phyloP scores from a whole-genome alignment of 163 green algal species.

The Trebouxiophyceae sp. region DNA sequence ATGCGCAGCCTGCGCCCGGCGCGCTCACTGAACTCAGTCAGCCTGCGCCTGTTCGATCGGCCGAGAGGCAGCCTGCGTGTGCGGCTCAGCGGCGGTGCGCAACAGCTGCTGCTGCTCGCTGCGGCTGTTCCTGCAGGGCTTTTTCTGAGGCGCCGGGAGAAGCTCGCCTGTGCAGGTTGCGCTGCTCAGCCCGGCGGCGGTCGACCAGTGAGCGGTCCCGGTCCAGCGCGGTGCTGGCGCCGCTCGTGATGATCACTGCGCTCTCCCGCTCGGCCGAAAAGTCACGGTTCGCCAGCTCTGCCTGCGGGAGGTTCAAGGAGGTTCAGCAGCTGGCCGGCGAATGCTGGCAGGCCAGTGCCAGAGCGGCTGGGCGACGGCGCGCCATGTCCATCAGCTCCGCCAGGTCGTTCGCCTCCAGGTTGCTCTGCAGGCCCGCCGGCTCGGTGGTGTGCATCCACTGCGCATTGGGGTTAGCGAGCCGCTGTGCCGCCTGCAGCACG shows the following conservation, averaged over 20 bases:
- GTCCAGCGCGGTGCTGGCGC: conserved; percentile 20
- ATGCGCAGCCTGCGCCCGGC: conserved; percentile 40
- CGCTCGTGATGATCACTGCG: conserved; percentile 60
- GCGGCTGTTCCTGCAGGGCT: background rate
- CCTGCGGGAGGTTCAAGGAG: conserved; percentile 31
- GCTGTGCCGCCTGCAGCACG: background rate
- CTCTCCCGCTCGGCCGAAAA: conserved; percentile 78
- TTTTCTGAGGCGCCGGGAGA: background rate
- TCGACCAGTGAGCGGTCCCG: conserved; percentile 32
- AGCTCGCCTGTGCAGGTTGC: conserved; percentile 36
- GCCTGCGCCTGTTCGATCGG: conserved; percentile 11
- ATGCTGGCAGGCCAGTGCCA: too few relatives aligned
- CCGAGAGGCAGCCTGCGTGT: background rate
- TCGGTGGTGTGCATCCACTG: conserved; percentile 56
- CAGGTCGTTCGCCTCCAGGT: conserved; percentile 85
- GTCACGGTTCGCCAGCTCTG: conserved; percentile 78
- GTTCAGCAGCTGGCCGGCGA: background rate
- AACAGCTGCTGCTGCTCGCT: background rate
- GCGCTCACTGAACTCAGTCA: too few relatives aligned
- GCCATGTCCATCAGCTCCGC: conserved; percentile 95
- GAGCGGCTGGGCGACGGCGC: background rate
- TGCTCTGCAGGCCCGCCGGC: conserved; percentile 56
- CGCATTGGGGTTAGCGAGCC: background rate
- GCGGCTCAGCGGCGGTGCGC: background rate
- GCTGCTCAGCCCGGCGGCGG: conserved; percentile 44